phyloP scores from a whole-genome alignment of 1,284 basidiomycete genomes.

The Malassezia nana region DNA sequence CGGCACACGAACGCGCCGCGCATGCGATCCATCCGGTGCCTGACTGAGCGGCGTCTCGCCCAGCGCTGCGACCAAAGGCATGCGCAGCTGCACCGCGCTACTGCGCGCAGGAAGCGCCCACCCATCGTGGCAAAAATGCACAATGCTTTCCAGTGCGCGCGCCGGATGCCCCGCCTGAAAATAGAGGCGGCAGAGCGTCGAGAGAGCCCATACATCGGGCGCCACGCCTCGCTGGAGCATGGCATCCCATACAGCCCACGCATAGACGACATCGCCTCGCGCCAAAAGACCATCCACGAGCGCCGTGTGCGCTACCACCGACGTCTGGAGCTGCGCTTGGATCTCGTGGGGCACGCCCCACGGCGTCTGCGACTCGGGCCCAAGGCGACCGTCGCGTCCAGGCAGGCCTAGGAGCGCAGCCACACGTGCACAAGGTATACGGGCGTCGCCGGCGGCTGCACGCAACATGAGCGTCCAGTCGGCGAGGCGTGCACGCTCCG shows the following conservation, averaged over 20 bases:
- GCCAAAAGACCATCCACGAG: slow-evolving; percentile 11
- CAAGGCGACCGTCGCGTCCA: not conserved
- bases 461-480: slow-evolving; percentile 20
- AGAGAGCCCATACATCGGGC: slow-evolving; percentile 13
- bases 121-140: slow-evolving; percentile 12
- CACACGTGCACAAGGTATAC: slow-evolving; percentile 9
- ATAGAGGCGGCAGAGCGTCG: slow-evolving; percentile 12
- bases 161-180: slow-evolving; percentile 5
- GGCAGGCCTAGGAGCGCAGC: slow-evolving; percentile 9
- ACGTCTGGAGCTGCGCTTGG: not conserved
- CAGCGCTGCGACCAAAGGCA: not conserved
- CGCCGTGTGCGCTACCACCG: slow-evolving; percentile 10
- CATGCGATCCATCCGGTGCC: not conserved
- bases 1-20: slow-evolving; percentile 1
- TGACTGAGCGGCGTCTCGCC: not conserved
- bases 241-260: slow-evolving; percentile 12
- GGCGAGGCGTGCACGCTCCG: not conserved
- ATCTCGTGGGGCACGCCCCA: slow-evolving; percentile 6
- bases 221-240: slow-evolving; percentile 11
- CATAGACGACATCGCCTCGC: slow-evolving; percentile 7
- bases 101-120: not conserved
- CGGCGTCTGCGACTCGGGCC: not conserved
- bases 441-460: slow-evolving; percentile 9
- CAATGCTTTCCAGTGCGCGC: slow-evolving; percentile 6
- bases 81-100: not conserved